Conservation (phyloP, 257 asterid genomes). For the Solanum sejunctum region DNA sequence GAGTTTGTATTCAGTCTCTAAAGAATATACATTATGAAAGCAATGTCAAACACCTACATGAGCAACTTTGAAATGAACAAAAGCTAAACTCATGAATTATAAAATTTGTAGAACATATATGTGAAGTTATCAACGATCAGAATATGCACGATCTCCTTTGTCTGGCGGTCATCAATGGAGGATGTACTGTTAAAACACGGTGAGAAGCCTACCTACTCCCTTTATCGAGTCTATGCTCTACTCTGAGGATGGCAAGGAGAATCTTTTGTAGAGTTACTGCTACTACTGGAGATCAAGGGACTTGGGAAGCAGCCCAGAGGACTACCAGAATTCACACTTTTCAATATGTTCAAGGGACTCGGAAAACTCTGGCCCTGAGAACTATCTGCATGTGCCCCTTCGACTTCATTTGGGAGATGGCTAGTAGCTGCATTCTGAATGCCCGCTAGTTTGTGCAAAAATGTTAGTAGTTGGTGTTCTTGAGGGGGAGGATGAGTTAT, state of each 20-base stretch:
- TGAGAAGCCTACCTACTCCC: background rate
- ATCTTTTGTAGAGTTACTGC: background rate
- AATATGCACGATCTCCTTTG: background rate
- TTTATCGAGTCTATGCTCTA: background rate
- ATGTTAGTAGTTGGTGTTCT: background rate
- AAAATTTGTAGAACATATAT: background rate
- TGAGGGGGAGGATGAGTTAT: background rate
- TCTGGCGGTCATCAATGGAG: background rate
- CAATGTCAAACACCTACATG: background rate
- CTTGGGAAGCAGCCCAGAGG: background rate
- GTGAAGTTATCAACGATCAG: background rate
- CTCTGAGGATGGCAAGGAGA: background rate
- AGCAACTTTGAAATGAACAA: background rate
- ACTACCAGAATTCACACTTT: background rate
- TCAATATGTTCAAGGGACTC: background rate
- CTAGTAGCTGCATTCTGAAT: background rate
- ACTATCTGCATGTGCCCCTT: background rate
- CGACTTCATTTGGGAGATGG: background rate
- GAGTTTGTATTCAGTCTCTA: background rate
- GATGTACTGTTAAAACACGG: background rate
- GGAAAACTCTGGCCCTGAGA: background rate
- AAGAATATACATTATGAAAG: background rate
- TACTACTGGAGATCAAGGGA: background rate
- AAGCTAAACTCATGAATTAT: background rate
- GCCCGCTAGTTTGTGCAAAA: background rate